Percentiles rank a stretch among this genome's conserved stretches.
These are phyloP conservation scores for Aspergillus ostianus DNA, from an alignment of 495 filamentous ascomycete species.

Conservation along the genomic window DNA sequence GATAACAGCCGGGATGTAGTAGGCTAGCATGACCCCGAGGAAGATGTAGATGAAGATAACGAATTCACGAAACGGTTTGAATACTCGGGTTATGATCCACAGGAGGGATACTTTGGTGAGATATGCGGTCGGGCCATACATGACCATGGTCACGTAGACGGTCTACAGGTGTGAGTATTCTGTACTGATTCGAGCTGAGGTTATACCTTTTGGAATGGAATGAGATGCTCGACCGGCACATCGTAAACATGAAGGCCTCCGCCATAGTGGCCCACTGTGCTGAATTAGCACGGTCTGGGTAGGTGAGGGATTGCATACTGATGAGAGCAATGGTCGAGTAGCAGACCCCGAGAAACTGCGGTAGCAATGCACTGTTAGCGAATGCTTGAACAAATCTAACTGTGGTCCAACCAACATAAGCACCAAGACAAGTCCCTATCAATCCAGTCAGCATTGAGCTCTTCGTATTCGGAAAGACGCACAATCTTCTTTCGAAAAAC, in stretches of 20 bases:
- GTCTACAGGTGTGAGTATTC: constrained; percentile 14
- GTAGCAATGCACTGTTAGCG: background rate
- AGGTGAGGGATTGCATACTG: constrained; percentile 15
- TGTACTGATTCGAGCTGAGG: no score
- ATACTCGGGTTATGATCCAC: constrained; percentile 40
- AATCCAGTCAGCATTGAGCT: background rate
- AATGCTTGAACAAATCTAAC: background rate
- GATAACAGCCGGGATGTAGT: constrained; percentile 39
- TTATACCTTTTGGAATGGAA: constrained; percentile 25
- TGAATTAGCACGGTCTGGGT: constrained; percentile 6
- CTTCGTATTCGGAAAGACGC: constrained; percentile 9
- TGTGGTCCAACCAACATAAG: constrained; percentile 8
- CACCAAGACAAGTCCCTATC: constrained; percentile 11
- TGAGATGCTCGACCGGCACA: constrained; percentile 15
- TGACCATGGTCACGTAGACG: constrained; percentile 33
- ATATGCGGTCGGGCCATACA: constrained; percentile 42
- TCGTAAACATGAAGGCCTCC: constrained; percentile 25
- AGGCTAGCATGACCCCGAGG: constrained; percentile 37
- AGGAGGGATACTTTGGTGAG: constrained; percentile 42
- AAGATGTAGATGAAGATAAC: constrained; percentile 36
- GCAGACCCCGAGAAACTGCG: constrained; percentile 23
- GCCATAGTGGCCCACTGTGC: constrained; percentile 27
- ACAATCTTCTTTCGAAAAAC: constrained; percentile 31
- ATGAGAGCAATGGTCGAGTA: constrained; percentile 30
- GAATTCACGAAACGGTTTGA: constrained; percentile 33